Base-by-base conservation (phyloP, 2,329 filamentous ascomycete genomes). In the Fusarium guadeloupense region DNA sequence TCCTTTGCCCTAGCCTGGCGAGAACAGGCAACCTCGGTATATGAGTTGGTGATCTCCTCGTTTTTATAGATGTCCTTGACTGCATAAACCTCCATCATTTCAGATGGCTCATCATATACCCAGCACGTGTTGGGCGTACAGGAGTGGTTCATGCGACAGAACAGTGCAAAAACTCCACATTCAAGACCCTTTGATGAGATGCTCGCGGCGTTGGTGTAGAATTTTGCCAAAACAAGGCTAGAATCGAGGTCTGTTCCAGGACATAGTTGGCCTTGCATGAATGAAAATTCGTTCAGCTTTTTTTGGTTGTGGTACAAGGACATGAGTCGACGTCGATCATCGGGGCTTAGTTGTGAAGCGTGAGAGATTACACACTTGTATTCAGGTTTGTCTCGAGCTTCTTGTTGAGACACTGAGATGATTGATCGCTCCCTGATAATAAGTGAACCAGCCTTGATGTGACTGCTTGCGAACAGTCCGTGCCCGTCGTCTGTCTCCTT, bases 101-200 rank as follows among this genome's bases (percentile, higher is more conserved):
- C 35, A 0, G 54, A 33, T 1, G 47, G 54, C 12, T 59, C 54
- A 14, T 59, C 55, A 0, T 59, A 59, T 0, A 59, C 37, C 55
- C 55, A 59, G 0, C 55, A 59, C 7, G 44, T 59, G 8, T 59
- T 59, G 1, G 55, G 55, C 5, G 47, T 59, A 7, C 54, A 59
- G 0, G 54, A 59, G 30, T 59, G 55, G 7, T 59, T 59, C 55
- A 59, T 59, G 1, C 55, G 54, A 14, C 55, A 59, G 3, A 59
- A 59, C 3, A 25, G 34, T 4, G 55, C 40, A 13, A 59, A 59
- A 2, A 59, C 6, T 2, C 55, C 55, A 7, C 55, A 59, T 3
- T 59, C 46, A 0, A 59, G 21, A 4, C 40, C 47, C 3, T 37
- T 40, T 2, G 40, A 34, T 10, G 47, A 31, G 1, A 59, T 59